A percentile compares a stretch with the other conserved stretches of the same genome.
phyloP scores from a whole-genome alignment of 495 filamentous ascomycete genomes.

The Penicillium mononematosum region DNA sequence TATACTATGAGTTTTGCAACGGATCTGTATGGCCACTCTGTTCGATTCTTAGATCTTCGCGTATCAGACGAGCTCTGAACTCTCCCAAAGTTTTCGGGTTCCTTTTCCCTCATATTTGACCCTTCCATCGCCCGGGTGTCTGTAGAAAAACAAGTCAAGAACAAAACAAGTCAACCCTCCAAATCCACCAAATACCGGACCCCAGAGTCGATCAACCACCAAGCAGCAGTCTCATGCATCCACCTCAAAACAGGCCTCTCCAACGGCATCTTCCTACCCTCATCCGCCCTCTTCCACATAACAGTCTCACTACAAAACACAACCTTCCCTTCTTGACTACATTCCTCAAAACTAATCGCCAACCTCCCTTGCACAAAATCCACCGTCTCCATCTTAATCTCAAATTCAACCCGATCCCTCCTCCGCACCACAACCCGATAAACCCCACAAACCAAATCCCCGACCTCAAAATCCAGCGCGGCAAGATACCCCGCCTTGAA shows the following conservation, averaged over 20 bases:
- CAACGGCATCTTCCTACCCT: constrained; percentile 29
- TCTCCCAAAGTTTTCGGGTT: too few relatives aligned
- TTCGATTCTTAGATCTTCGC: too few relatives aligned
- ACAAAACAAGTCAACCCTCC: constrained; percentile 13
- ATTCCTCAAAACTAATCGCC: constrained; percentile 20
- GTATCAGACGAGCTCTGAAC: too few relatives aligned
- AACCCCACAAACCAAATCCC: constrained; percentile 36
- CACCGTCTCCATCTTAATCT: constrained; percentile 21
- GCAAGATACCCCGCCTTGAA: constrained; percentile 30
- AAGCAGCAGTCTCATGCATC: constrained; percentile 39
- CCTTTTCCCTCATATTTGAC: too few relatives aligned
- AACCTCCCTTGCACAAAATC: constrained; percentile 30
- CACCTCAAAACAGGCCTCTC: constrained; percentile 28
- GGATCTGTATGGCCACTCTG: too few relatives aligned
- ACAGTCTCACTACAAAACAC: constrained; percentile 35
- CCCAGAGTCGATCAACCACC: constrained; percentile 44
- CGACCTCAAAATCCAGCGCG: constrained; percentile 29
- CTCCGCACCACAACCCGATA: constrained; percentile 31
- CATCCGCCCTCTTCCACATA: constrained; percentile 34
- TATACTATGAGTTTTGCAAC: too few relatives aligned
- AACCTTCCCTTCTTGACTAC: constrained; percentile 9
- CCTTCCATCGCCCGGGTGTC: too few relatives aligned
- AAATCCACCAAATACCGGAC: constrained; percentile 34
- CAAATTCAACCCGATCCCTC: constrained; percentile 35
- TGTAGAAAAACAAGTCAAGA: too few relatives aligned